Evolutionary conservation across 495 filamentous ascomycete genomes (phyloP), one percentile per base, ranked within the genome.

Genomic region (Penicillium angulare): DNA sequence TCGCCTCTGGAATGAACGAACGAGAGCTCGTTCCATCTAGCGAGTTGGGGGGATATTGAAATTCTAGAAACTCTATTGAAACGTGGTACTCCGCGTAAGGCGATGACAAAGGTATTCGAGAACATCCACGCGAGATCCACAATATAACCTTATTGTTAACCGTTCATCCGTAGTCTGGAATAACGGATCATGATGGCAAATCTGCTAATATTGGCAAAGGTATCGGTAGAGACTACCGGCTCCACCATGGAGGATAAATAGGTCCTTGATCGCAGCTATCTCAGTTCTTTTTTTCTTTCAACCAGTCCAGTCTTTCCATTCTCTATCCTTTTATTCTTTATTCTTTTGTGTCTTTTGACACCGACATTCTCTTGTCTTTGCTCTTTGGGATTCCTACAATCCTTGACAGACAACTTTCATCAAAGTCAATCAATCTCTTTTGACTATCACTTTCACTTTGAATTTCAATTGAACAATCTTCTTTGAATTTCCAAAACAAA

Each of bases 371-470:
- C 53, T 57, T 52, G 29, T 33, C 46, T 51, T 53, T 66, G n/a
- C n/a, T n/a, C n/a, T n/a, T n/a, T n/a, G n/a, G n/a, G n/a, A n/a
- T n/a, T n/a, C n/a, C n/a, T n/a, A n/a, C n/a, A n/a, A n/a, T n/a
- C n/a, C n/a, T 49, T 44, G 59, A 27, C 65, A 54, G 45, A 48
- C 51, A 50, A 48, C 55, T 52, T 12, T 53, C 63, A 45, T 48
- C 39, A 58, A 65, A 57, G 57, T 45, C 49, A 41, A 50, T 39
- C 43, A 53, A 48, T 39, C 27, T 53, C 43, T 23, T 47, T 45
- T 49, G 51, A 31, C 46, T 24, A 52, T 24, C 55, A n/a, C 16
- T 46, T 15, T n/a, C 29, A 34, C 29, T 33, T 9, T 23, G 22
- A 15, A 41, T 20, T 10, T 21, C 38, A 38, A 18, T 39, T 34